Conservation (phyloP, 495 filamentous ascomycete genomes). For the Podospora pseudoanserina region DNA sequence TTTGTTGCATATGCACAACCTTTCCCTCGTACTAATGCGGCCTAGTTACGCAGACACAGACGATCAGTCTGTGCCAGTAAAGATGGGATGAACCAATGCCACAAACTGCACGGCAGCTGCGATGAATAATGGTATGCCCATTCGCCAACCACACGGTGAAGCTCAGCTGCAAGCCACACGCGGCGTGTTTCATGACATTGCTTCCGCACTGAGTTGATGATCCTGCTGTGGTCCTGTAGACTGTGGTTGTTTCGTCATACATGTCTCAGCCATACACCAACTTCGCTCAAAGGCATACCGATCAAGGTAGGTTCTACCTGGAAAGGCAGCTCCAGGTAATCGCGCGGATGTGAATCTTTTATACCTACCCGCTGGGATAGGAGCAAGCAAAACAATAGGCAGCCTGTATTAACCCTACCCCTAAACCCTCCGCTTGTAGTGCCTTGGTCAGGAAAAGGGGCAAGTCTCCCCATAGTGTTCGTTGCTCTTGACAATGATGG, state of each 20-base stretch:
- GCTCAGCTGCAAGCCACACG: not conserved
- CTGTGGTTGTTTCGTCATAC: not conserved
- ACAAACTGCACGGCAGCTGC: not conserved
- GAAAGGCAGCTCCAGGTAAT: not conserved
- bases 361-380: too few species aligned
- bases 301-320: not conserved
- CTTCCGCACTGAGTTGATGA: not conserved
- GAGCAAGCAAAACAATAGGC: too few species aligned
- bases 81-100: not conserved
- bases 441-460: not conserved
- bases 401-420: not conserved
- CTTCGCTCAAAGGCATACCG: not conserved
- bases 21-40: constrained; percentile 3
- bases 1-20: constrained; percentile 1
- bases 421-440: not conserved
- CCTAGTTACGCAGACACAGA: not conserved
- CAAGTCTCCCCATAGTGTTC: not conserved
- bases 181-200: not conserved
- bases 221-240: not conserved
- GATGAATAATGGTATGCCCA: not conserved
- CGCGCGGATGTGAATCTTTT: too few species aligned
- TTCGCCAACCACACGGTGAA: not conserved
- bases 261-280: not conserved
- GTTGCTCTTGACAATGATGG: not conserved
- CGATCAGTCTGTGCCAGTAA: not conserved